phyloP scores from a whole-genome alignment of 2,329 filamentous ascomycete genomes.

The Emydomyces testavorans region DNA sequence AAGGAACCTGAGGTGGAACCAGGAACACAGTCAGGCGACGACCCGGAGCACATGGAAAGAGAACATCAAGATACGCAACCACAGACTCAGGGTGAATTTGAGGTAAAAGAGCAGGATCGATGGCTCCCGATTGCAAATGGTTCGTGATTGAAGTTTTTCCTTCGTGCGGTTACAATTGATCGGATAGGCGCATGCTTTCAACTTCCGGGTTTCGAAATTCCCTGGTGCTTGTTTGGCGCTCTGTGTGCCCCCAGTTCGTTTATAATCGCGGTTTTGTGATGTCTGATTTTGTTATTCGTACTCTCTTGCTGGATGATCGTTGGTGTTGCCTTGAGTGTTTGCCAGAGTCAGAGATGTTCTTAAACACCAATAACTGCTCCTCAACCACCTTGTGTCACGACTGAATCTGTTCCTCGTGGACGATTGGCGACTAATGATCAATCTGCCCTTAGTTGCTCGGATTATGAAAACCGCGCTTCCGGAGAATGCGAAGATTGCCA shows the following conservation, averaged over 20 bases:
- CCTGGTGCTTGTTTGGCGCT: background rate
- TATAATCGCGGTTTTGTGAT: background rate
- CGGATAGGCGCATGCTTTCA: slow-evolving; percentile 5
- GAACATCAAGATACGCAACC: slow-evolving; percentile 56
- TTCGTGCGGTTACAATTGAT: slow-evolving; percentile 12
- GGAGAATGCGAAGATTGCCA: slow-evolving; percentile 97
- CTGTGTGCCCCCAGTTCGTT: background rate
- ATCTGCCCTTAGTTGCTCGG: slow-evolving; percentile 89
- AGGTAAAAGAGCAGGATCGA: slow-evolving; percentile 98
- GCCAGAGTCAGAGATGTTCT: background rate
- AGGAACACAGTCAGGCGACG: slow-evolving; percentile 83
- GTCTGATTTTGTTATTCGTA: slow-evolving; percentile 1
- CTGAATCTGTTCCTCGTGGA: background rate
- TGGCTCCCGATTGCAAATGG: slow-evolving; percentile 99
- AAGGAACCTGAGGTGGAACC: slow-evolving; percentile 83
- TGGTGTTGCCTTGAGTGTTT: background rate
- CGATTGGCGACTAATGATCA: slow-evolving; percentile 79
- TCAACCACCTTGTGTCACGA: background rate
- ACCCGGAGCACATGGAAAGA: slow-evolving; percentile 78
- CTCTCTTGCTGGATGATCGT: background rate
- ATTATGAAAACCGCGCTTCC: slow-evolving; percentile 98
- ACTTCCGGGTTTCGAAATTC: background rate
- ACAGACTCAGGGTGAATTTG: slow-evolving; percentile 76
- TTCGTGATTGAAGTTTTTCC: slow-evolving; percentile 49
- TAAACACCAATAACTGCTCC: background rate